Evolutionary conservation across 108 stramenopile genomes (phyloP).

Genomic region (Cylindrotheca fusiformis): DNA sequence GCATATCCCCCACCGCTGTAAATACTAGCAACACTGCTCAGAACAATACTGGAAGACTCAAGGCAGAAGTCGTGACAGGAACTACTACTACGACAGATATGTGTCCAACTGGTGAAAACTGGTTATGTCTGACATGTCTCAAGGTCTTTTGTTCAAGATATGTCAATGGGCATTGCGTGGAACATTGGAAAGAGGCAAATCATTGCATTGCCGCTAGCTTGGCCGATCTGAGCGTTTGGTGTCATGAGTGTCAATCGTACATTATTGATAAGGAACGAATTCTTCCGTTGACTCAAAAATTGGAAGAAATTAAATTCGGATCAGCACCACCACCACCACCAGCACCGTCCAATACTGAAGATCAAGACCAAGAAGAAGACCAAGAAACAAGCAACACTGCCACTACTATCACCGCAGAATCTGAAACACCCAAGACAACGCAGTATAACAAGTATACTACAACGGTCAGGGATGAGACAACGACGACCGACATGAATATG

Average conservation of each 20-base stretch:
- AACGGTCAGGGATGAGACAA: too few relatives aligned
- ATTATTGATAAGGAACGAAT: conserved; percentile 25
- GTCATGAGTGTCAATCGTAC: conserved; percentile 67
- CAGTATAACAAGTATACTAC: too few relatives aligned
- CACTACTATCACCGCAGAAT: too few relatives aligned
- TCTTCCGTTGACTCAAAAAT: conserved; percentile 32
- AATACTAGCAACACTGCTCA: neutral
- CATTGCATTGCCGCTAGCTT: conserved; percentile 69
- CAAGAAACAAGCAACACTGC: too few relatives aligned
- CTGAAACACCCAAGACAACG: too few relatives aligned
- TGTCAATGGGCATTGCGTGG: conserved; percentile 65
- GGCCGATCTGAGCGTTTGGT: conserved; percentile 81
- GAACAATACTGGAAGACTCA: conserved; percentile 2
- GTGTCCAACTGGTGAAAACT: conserved; percentile 68
- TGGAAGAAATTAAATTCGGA: conserved; percentile 55
- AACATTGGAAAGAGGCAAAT: conserved; percentile 54
- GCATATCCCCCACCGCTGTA: neutral
- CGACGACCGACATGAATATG: too few relatives aligned
- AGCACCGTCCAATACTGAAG: neutral
- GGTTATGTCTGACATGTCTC: conserved; percentile 69
- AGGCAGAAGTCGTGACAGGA: conserved; percentile 5
- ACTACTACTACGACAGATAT: neutral
- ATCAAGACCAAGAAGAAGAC: neutral
- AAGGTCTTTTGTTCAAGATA: conserved; percentile 66
- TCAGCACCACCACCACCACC: neutral